Evolutionary conservation across 2,329 filamentous ascomycete species (phyloP), one percentile per base, ranked within the genome.

Genomic region (Ceratocystis eucalypticola): DNA sequence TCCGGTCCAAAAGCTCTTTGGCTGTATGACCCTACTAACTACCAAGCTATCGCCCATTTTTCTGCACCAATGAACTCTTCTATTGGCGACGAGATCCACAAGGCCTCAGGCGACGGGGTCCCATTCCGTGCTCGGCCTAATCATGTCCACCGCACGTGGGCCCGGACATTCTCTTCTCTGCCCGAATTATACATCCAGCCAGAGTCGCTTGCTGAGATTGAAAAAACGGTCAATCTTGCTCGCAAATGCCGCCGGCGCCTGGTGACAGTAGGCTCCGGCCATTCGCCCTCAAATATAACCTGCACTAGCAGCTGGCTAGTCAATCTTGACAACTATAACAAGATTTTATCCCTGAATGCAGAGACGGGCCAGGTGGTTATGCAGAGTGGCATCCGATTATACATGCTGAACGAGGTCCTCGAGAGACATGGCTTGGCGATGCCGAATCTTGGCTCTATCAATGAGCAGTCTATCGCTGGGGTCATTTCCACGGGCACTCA

Each of bases 221-320:
- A 93, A 75, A 92, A 95, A 75, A 80, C 88, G 63, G 83, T 96
- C 69, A 86, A 82, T 53, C 82, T 96, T 25, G 94, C 94, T 5
- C 87, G 89, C 68, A 83, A 81, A 76, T 94, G 89, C 76, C 85
- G 91, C 53, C 86, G 89, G 61, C 87, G 91, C 68, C 78, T 99
- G 68, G 88, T 92, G 45, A 89, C 88, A 5, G 88, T 92, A n/a
- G 93, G 94, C 68, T 93, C 88, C 71, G 91, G 87, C 66, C 93
- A 99, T 78, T 96, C 92, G 65, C 94, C 93, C 6, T 95, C 88
- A 70, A 88, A 93, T 72, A 78, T 99, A 55, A 97, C 93, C 3
- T 96, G 91, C 76, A 96, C 92, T 4, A 94, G 89, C 17, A 89
- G 88, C 69, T 97, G 94, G 94, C 86, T 96, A 73, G 80, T 97